phyloP scores from a whole-genome alignment of 2,329 filamentous ascomycete species.

The Fusarium decemcellulare region DNA sequence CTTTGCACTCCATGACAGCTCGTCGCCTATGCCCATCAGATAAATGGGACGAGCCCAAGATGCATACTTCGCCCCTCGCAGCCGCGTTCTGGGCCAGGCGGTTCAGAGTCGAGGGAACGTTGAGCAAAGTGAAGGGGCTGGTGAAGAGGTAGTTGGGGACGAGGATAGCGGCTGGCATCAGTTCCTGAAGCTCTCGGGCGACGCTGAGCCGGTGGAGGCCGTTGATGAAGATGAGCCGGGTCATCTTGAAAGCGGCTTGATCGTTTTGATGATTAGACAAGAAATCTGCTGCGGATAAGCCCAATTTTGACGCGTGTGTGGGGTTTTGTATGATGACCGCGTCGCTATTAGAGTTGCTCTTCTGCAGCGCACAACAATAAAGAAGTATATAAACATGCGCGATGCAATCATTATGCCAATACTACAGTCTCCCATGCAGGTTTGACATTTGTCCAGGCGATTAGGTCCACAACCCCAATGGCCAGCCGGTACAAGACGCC shows the following conservation, averaged over 20 bases:
- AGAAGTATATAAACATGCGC: too few species aligned
- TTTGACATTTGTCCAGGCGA: background rate
- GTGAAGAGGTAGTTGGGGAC: constrained; percentile 10
- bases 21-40: background rate
- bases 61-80: background rate
- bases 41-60: background rate
- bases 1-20: background rate
- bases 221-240: constrained; percentile 15
- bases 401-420: background rate
- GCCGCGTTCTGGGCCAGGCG: too few species aligned
- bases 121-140: background rate
- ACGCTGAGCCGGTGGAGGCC: constrained; percentile 13
- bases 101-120: background rate
- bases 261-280: background rate
- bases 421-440: background rate
- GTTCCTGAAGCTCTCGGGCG: background rate
- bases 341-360: too few species aligned
- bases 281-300: too few species aligned
- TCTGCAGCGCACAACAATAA: too few species aligned
- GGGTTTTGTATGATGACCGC: too few species aligned
- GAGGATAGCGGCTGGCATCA: background rate
- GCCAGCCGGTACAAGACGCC: background rate
- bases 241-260: background rate
- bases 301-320: too few species aligned
- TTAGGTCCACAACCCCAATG: background rate